Percentiles rank a stretch among this genome's conserved stretches.
phyloP scores from a whole-genome alignment of 164 flowering plant species.

The Umbellularia californica region DNA sequence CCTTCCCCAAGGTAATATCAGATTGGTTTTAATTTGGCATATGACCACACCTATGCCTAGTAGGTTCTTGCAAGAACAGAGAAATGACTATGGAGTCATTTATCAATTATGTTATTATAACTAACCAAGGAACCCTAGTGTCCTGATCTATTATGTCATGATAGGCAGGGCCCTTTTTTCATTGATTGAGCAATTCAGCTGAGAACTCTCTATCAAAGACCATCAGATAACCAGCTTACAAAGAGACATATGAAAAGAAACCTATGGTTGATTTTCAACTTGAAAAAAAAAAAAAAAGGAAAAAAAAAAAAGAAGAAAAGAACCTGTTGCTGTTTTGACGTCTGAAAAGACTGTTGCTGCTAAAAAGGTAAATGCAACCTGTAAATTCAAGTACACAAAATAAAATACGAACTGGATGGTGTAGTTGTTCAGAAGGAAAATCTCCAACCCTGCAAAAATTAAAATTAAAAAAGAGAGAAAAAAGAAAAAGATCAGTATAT shows the following conservation, averaged over 20 bases:
- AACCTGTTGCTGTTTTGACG: slow-evolving; percentile 54
- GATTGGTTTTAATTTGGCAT: too few species aligned
- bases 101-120: too few species aligned
- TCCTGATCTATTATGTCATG: too few species aligned
- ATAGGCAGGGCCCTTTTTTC: too few species aligned
- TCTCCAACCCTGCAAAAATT: slow-evolving; percentile 52
- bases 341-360: slow-evolving; percentile 42
- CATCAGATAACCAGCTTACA: neutral
- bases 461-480: slow-evolving; percentile 2
- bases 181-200: too few species aligned
- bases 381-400: slow-evolving; percentile 50
- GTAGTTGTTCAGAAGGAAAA: slow-evolving; percentile 53
- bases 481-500: neutral
- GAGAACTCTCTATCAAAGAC: neutral
- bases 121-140: too few species aligned
- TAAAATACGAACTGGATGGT: slow-evolving; percentile 52
- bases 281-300: too few species aligned
- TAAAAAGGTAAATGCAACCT: slow-evolving; percentile 52
- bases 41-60: too few species aligned
- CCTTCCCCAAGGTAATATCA: too few species aligned
- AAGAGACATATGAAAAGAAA: neutral
- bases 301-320: neutral
- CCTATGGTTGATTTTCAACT: too few species aligned
- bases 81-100: too few species aligned
- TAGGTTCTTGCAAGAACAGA: too few species aligned